These are phyloP conservation scores for Colletotrichum sidae DNA, from an alignment of 2,329 filamentous ascomycete genomes.

Conservation along the genomic window DNA sequence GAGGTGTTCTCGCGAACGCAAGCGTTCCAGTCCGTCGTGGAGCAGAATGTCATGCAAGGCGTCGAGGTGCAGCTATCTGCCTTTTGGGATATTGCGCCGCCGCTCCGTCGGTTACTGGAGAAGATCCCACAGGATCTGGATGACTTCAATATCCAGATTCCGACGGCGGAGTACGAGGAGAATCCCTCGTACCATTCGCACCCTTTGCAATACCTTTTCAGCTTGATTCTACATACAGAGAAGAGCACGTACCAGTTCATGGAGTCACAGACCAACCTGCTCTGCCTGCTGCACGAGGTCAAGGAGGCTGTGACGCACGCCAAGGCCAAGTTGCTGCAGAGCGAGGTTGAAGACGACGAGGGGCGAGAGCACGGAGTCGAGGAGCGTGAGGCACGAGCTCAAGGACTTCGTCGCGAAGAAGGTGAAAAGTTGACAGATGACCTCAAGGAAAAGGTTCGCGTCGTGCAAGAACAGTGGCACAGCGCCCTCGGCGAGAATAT, in stretches of 20 bases:
- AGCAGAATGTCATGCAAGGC: slow-evolving; percentile 86
- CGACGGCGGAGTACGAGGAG: slow-evolving; percentile 82
- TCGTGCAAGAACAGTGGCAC: slow-evolving; percentile 91
- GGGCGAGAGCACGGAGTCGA: slow-evolving; percentile 46
- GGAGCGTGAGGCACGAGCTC: slow-evolving; percentile 55
- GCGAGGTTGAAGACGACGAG: slow-evolving; percentile 63
- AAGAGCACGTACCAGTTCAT: slow-evolving; percentile 98
- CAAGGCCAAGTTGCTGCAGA: slow-evolving; percentile 74
- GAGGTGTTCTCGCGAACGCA: slow-evolving; percentile 80
- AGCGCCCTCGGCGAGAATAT: slow-evolving; percentile 86
- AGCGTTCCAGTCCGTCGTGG: slow-evolving; percentile 82
- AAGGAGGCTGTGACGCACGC: slow-evolving; percentile 81
- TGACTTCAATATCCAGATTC: slow-evolving; percentile 80
- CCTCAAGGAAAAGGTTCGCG: slow-evolving; percentile 90
- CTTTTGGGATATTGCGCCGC: slow-evolving; percentile 97
- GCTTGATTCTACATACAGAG: slow-evolving; percentile 85
- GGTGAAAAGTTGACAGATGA: slow-evolving; percentile 81
- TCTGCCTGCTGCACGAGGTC: slow-evolving; percentile 92
- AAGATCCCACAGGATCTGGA: slow-evolving; percentile 74
- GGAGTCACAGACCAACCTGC: slow-evolving; percentile 89
- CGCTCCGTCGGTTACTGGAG: slow-evolving; percentile 80
- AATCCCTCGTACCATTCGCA: slow-evolving; percentile 84
- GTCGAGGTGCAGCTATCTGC: slow-evolving; percentile 92
- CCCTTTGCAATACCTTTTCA: slow-evolving; percentile 91
- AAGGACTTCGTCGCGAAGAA: slow-evolving; percentile 73